phyloP scores from a whole-genome alignment of 2,329 filamentous ascomycete genomes.

The Aspergillus aculeatus region DNA sequence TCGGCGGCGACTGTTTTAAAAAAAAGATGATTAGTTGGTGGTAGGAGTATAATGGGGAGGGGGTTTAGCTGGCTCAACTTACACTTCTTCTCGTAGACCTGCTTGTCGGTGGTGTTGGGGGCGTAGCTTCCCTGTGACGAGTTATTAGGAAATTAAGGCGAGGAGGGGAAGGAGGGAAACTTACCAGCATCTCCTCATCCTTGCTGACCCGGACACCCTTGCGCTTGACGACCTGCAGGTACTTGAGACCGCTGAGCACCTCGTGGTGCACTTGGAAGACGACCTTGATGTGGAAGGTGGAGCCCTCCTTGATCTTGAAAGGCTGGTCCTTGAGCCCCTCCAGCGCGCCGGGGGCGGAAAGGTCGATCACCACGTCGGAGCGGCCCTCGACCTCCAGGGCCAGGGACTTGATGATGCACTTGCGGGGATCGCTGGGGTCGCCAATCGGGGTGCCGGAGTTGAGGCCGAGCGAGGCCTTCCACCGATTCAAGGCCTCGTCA shows the following conservation, averaged over 20 bases:
- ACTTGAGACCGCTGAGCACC: slow-evolving; percentile 91
- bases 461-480: slow-evolving; percentile 94
- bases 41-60: background rate
- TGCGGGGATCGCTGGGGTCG: slow-evolving; percentile 77
- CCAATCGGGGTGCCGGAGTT: slow-evolving; percentile 68
- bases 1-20: slow-evolving; percentile 71
- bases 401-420: slow-evolving; percentile 89
- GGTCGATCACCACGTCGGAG: slow-evolving; percentile 81
- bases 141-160: background rate
- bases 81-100: slow-evolving; percentile 89
- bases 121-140: slow-evolving; percentile 75
- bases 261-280: slow-evolving; percentile 96
- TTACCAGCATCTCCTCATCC: slow-evolving; percentile 96
- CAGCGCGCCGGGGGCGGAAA: slow-evolving; percentile 71
- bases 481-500: slow-evolving; percentile 93
- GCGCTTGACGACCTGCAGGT: slow-evolving; percentile 89
- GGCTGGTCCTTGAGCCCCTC: slow-evolving; percentile 81
- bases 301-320: slow-evolving; percentile 96
- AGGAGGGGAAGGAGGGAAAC: slow-evolving; percentile 32
- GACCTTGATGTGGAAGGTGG: slow-evolving; percentile 90
- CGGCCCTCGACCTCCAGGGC: slow-evolving; percentile 84
- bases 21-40: background rate
- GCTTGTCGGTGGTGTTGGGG: slow-evolving; percentile 85
- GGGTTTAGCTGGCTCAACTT: slow-evolving; percentile 41
- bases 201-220: slow-evolving; percentile 85